Conservation (phyloP, 2,329 filamentous ascomycete genomes). For the Ilyonectria sp. region DNA sequence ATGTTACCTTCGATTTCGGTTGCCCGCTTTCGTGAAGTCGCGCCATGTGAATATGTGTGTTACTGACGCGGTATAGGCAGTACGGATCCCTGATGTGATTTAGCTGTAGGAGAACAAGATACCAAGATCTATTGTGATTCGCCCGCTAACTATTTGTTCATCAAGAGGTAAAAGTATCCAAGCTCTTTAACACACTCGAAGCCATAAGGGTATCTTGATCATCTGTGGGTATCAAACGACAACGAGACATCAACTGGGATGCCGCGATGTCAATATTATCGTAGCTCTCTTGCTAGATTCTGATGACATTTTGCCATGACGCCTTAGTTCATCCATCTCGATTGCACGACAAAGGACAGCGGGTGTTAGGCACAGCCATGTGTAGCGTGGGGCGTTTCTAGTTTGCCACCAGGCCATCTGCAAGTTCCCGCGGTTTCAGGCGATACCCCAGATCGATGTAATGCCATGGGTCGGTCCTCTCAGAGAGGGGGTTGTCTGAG, state of each 20-base stretch:
- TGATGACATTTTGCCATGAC: not conserved
- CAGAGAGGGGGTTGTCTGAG: not conserved
- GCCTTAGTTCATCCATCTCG: not conserved
- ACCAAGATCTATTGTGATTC: slow-evolving; percentile 1
- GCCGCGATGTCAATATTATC: not conserved
- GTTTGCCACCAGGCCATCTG: not conserved
- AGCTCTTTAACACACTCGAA: not conserved
- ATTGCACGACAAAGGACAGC: not conserved
- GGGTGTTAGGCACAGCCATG: not conserved
- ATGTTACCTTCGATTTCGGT: slow-evolving; percentile 22
- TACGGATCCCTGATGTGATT: not conserved
- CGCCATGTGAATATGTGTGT: not conserved
- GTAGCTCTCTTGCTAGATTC: not conserved
- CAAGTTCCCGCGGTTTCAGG: not conserved
- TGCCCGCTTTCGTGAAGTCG: not conserved
- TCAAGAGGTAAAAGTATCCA: not conserved
- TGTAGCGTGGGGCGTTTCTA: not conserved
- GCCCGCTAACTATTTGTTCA: not conserved
- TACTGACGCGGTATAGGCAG: not conserved
- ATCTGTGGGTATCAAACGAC: too few species aligned
- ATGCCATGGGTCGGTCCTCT: not conserved
- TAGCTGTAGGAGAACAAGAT: not conserved
- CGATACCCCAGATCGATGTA: not conserved
- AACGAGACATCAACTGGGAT: not conserved
- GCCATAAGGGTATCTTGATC: not conserved